A percentile compares a stretch with the other conserved stretches of the same genome.
Evolutionary conservation across 768 basidiomycete species (phyloP).

Genomic region (Cubamyces lactineus): DNA sequence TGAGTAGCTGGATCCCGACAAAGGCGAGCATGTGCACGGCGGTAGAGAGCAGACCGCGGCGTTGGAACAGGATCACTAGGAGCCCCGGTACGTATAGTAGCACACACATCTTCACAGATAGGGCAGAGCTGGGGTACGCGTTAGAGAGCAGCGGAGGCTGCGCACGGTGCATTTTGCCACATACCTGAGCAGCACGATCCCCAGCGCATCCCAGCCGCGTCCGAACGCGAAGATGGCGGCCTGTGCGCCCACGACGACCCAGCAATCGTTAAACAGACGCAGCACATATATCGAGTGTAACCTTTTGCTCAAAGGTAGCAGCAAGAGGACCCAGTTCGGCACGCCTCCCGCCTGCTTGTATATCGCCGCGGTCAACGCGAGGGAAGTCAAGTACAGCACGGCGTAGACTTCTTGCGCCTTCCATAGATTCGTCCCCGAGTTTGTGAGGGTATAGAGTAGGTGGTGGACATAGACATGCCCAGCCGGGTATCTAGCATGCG

Average conservation of each 20-base stretch:
- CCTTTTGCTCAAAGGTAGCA: conserved; percentile 88
- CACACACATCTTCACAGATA: conserved; percentile 95
- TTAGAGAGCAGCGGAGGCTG: neutral
- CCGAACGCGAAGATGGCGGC: conserved; percentile 70
- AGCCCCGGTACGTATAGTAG: conserved; percentile 90
- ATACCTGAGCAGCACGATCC: conserved; percentile 75
- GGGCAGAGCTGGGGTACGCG: conserved; percentile 56
- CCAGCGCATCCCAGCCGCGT: conserved; percentile 58
- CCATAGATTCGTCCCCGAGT: conserved; percentile 58
- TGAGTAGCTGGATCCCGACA: conserved; percentile 53
- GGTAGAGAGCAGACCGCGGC: conserved; percentile 58
- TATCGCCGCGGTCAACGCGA: conserved; percentile 66
- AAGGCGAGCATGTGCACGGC: conserved; percentile 53
- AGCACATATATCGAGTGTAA: conserved; percentile 92
- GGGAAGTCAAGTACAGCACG: conserved; percentile 67
- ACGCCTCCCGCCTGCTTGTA: conserved; percentile 63
- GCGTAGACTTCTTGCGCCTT: conserved; percentile 82
- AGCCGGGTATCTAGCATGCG: conserved; percentile 79
- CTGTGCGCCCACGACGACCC: conserved; percentile 71
- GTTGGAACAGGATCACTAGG: conserved; percentile 79
- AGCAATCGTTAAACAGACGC: conserved; percentile 94
- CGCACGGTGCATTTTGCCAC: conserved; percentile 26
- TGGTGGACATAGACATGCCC: conserved; percentile 88
- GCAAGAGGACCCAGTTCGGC: conserved; percentile 72
- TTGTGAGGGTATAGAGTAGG: conserved; percentile 64